A percentile compares a stretch with the other conserved stretches of the same genome.
Conservation (phyloP, 495 filamentous ascomycete species). For the Parathielavia appendiculata region DNA sequence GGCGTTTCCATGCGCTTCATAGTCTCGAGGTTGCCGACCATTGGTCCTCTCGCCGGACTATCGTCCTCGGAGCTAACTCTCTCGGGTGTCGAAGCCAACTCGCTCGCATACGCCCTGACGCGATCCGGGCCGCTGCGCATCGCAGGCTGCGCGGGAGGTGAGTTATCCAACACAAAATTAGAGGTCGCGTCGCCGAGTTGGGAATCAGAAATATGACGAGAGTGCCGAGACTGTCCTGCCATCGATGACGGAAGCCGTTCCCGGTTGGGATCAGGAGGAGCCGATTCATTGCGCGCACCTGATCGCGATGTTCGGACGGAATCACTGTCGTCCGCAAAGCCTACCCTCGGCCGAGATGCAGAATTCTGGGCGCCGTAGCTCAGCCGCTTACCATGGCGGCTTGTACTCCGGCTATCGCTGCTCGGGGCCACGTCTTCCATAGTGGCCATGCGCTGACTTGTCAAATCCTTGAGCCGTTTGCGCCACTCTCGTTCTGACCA, state of each 20-base stretch:
- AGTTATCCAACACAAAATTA: slow-evolving; percentile 18
- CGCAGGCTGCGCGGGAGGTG: slow-evolving; percentile 17
- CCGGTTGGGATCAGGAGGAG: slow-evolving; percentile 37
- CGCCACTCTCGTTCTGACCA: slow-evolving; percentile 93
- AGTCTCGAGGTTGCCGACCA: slow-evolving; percentile 45
- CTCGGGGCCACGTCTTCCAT: slow-evolving; percentile 43
- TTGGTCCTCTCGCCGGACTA: slow-evolving; percentile 27
- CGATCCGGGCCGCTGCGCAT: slow-evolving; percentile 28
- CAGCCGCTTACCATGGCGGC: slow-evolving; percentile 57
- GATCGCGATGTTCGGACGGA: slow-evolving; percentile 54
- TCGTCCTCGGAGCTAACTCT: slow-evolving; percentile 57
- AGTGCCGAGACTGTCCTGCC: slow-evolving; percentile 32
- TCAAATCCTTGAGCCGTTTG: slow-evolving; percentile 80
- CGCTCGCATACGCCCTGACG: slow-evolving; percentile 33
- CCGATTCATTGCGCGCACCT: slow-evolving; percentile 41
- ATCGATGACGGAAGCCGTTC: slow-evolving; percentile 46
- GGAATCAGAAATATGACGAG: slow-evolving; percentile 38
- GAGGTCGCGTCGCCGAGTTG: slow-evolving; percentile 19
- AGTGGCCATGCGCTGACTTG: slow-evolving; percentile 65
- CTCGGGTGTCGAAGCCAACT: slow-evolving; percentile 47
- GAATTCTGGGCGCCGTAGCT: slow-evolving; percentile 51
- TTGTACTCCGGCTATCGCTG: slow-evolving; percentile 55
- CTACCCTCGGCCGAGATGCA: slow-evolving; percentile 44
- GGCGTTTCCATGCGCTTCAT: slow-evolving; percentile 56
- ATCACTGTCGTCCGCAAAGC: slow-evolving; percentile 59